Evolutionary conservation across 169 alveolate genomes (phyloP).

Genomic region (Amoebophrya sp.): DNA sequence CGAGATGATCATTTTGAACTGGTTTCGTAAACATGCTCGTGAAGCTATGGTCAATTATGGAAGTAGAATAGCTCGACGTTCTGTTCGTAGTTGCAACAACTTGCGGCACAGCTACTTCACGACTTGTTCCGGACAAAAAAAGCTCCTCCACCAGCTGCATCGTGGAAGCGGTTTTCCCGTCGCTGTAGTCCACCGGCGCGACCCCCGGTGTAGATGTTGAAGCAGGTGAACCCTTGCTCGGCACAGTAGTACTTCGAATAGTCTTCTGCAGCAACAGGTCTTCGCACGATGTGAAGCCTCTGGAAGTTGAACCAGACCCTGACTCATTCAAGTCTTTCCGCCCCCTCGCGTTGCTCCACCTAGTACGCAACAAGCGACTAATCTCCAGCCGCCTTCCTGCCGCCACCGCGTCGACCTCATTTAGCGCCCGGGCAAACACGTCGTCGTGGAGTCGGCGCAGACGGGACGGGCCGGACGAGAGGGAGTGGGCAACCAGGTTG

Average conservation of each 20-base stretch:
- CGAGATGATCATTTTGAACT: not conserved
- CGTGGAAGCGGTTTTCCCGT: too few species aligned
- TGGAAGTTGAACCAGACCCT: too few species aligned
- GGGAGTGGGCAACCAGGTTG: not conserved
- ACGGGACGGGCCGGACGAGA: not conserved
- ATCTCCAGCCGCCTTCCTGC: not conserved
- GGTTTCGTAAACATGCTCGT: not conserved
- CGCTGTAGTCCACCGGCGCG: too few species aligned
- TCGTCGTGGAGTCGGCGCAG: not conserved
- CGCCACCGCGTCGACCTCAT: not conserved
- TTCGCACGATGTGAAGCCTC: too few species aligned
- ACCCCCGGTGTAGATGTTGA: too few species aligned
- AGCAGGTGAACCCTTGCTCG: too few species aligned
- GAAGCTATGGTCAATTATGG: not conserved
- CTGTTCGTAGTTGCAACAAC: not conserved
- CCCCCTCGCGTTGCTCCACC: not conserved
- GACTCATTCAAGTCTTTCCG: too few species aligned
- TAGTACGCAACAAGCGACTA: not conserved
- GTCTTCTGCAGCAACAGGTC: not conserved
- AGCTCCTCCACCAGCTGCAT: too few species aligned
- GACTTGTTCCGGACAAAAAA: too few species aligned
- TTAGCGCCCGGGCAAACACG: not conserved
- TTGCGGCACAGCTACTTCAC: too few species aligned
- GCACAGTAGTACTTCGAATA: not conserved
- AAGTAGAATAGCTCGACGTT: not conserved